Conservation (phyloP, 2,329 filamentous ascomycete genomes). For the Pseudocercospora eumusae region DNA sequence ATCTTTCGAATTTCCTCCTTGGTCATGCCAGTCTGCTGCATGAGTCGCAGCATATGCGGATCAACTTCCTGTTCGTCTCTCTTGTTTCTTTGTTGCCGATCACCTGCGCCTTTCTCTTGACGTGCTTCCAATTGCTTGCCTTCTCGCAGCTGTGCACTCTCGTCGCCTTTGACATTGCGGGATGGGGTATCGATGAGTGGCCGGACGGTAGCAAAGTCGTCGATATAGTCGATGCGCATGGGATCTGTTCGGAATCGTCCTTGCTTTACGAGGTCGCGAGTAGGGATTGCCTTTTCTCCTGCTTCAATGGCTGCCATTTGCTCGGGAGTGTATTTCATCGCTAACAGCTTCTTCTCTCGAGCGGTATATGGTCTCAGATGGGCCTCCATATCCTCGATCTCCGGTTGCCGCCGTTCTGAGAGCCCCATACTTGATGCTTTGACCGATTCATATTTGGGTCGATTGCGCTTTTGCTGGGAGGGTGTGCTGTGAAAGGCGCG, state of each 20-base stretch:
- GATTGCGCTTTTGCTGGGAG: conserved; percentile 42
- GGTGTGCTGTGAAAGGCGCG: conserved; percentile 48
- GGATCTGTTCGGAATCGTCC: conserved; percentile 71
- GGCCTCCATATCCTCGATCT: conserved; percentile 24
- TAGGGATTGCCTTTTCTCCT: conserved; percentile 73
- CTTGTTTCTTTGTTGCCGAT: conserved; percentile 20
- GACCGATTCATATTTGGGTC: conserved; percentile 44
- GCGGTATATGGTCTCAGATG: conserved; percentile 59
- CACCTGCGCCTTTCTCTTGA: conserved; percentile 42
- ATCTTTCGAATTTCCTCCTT: conserved; percentile 54
- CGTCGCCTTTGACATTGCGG: conserved; percentile 53
- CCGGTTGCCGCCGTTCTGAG: conserved; percentile 19
- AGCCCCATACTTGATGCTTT: conserved; percentile 44
- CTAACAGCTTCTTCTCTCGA: conserved; percentile 64
- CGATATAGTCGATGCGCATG: conserved; percentile 72
- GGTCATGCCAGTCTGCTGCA: conserved; percentile 59
- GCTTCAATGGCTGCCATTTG: conserved; percentile 81
- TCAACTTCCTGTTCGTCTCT: conserved; percentile 38
- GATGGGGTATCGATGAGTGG: conserved; percentile 69
- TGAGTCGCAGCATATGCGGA: conserved; percentile 53
- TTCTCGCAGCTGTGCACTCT: conserved; percentile 53
- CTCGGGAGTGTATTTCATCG: conserved; percentile 71
- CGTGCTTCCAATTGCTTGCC: conserved; percentile 17
- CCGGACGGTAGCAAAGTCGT: conserved; percentile 77
- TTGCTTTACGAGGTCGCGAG: conserved; percentile 72